Evolutionary conservation across 805 yeast species (phyloP), one percentile per base, ranked within the genome.

Genomic region (Yarrowia deformans): DNA sequence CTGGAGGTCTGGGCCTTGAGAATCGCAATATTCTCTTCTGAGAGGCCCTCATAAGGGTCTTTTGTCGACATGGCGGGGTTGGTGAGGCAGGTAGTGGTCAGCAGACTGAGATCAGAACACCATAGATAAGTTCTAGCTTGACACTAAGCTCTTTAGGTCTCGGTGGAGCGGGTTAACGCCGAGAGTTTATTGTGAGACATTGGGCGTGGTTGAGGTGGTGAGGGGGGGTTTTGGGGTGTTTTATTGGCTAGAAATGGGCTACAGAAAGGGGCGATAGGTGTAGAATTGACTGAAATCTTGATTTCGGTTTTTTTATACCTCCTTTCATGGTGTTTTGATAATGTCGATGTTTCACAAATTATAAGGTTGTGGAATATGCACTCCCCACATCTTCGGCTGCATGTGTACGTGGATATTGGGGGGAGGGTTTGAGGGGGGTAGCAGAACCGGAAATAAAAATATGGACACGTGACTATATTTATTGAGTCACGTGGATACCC

Each of bases 41-140:
- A 40, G n/a, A 64, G 68, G 14, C 67, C 67, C 34, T 32, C 42
- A 13, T 60, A 60, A 10, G 67, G 67, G 18, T 60, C 67, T 32
- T 29, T 40, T 23, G 63, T 19, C 14, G 60, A 39, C 60, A 54
- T 54, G 58, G 8, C 34, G 58, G 12, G 10, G 40, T 8, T 2
- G 29, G 14, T 9, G 45, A n/a, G n/a, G 23, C 7, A n/a, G 32
- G 8, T 9, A 12, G 29, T 9, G 23, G 16, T 12, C 13, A 7
- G 16, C n/a, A n/a, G n/a, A n/a, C n/a, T n/a, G n/a, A n/a, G 46
- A 19, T 18, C 50, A 23, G 16, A 16, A 12, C 50, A 1, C 32
- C n/a, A 13, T 34, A 34, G 56, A 48, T 49, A 32, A 32, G 16
- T 48, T 3, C 13, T 7, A n/a, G 34, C 54, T 49, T 39, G 39